A percentile compares a stretch with the other conserved stretches of the same genome.
Conservation (phyloP, 2,329 filamentous ascomycete genomes). For the Hymenoscyphus linearis region DNA sequence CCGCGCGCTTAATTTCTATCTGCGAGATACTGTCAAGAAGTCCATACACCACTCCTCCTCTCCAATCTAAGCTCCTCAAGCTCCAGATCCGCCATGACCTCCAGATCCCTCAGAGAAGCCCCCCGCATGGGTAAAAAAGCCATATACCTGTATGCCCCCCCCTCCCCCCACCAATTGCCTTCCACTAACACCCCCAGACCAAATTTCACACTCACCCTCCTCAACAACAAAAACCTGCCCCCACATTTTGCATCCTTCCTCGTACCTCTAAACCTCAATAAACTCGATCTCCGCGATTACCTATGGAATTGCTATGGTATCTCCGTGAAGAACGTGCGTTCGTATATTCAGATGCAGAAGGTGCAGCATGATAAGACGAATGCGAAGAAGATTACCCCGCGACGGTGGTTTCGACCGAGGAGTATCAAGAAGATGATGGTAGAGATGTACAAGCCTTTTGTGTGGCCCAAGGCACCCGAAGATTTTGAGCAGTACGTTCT, state of each 20-base stretch:
- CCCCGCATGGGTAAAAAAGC: constrained; percentile 46
- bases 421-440: constrained; percentile 91
- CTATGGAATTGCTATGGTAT: constrained; percentile 82
- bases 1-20: neutral
- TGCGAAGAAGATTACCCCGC: constrained; percentile 37
- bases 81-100: constrained; percentile 16
- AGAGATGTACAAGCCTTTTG: constrained; percentile 80
- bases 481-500: constrained; percentile 33
- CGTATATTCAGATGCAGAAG: constrained; percentile 68
- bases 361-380: constrained; percentile 46
- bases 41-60: neutral
- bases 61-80: neutral
- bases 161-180: neutral
- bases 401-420: constrained; percentile 63
- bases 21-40: neutral
- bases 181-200: constrained; percentile 51
- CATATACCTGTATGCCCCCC: constrained; percentile 47
- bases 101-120: constrained; percentile 10
- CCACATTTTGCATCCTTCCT: constrained; percentile 83
- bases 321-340: constrained; percentile 66
- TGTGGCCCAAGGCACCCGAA: constrained; percentile 70
- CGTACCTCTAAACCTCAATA: constrained; percentile 88
- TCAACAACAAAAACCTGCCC: constrained; percentile 66
- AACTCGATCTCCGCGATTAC: constrained; percentile 94
- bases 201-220: constrained; percentile 72